Percentiles rank a stretch among this genome's conserved stretches.
phyloP scores from a whole-genome alignment of 345 rosid species.

The Erucastrum elatum region DNA sequence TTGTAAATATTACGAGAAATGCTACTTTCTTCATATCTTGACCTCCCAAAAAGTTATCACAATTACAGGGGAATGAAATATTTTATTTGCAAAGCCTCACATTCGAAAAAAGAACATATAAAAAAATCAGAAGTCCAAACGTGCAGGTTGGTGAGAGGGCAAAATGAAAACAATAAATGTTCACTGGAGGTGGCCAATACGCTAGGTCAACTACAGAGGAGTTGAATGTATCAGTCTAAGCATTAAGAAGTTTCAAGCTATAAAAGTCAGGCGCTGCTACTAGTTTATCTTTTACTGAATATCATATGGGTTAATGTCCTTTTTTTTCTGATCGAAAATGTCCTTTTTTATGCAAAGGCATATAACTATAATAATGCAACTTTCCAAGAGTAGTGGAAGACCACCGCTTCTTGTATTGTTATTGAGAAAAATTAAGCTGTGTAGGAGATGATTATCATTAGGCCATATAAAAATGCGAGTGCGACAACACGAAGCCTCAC shows the following conservation, averaged over 20 bases:
- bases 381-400: conserved; percentile 20
- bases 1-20: conserved; percentile 36
- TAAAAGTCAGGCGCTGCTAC: conserved; percentile 22
- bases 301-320: conserved; percentile 22
- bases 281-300: conserved; percentile 26
- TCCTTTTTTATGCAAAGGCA: conserved; percentile 6
- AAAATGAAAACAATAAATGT: conserved; percentile 21
- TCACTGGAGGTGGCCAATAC: conserved; percentile 32
- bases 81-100: not conserved
- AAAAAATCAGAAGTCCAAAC: conserved; percentile 28
- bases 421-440: not conserved
- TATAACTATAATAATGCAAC: conserved; percentile 4
- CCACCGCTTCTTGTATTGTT: conserved; percentile 1
- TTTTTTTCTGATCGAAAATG: not conserved
- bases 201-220: conserved; percentile 29
- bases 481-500: not conserved
- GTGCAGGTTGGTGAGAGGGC: conserved; percentile 32
- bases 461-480: not conserved
- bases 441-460: not conserved
- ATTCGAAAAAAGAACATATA: conserved; percentile 5
- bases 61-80: not conserved
- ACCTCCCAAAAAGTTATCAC: not conserved
- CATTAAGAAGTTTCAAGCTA: conserved; percentile 27
- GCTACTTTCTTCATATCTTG: conserved; percentile 16
- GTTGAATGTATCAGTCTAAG: conserved; percentile 9